Conservation (phyloP, 23 red algal species). For the Pyropia haitanensis region DNA sequence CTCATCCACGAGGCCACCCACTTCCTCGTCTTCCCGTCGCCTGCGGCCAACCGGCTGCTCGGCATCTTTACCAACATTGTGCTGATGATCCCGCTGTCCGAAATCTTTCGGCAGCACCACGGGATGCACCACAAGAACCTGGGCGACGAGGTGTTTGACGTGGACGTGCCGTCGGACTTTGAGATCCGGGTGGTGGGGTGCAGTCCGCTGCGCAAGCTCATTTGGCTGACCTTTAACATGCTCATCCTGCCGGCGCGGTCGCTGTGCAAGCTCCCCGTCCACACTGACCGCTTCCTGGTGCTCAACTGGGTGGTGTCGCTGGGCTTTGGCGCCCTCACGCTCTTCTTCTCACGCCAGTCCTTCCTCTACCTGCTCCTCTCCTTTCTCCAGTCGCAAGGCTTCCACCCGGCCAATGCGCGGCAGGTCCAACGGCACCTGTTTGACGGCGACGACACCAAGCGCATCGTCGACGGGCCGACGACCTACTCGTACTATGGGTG, state of each 20-base stretch:
- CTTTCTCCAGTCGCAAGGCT: constrained; percentile 18
- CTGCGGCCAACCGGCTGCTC: constrained; percentile 38
- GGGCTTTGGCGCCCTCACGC: neutral
- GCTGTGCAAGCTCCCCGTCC: constrained; percentile 14
- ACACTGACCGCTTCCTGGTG: constrained; percentile 10
- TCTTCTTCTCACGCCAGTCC: too few species aligned
- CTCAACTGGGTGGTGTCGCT: constrained; percentile 27
- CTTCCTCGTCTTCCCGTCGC: constrained; percentile 44
- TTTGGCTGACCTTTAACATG: constrained; percentile 59
- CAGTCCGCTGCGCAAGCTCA: constrained; percentile 20
- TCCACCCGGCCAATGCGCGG: constrained; percentile 30
- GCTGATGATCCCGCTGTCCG: constrained; percentile 42
- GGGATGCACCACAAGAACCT: constrained; percentile 49
- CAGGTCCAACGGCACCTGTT: constrained; percentile 27
- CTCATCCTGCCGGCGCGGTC: constrained; percentile 24
- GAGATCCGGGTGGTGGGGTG: constrained; percentile 51
- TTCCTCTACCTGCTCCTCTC: constrained; percentile 12
- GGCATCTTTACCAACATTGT: constrained; percentile 34
- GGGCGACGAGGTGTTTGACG: constrained; percentile 25
- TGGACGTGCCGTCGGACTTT: constrained; percentile 60
- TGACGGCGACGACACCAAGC: constrained; percentile 14
- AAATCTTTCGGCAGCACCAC: constrained; percentile 72
- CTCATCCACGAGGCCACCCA: constrained; percentile 78
- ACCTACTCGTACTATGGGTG: constrained; percentile 83
- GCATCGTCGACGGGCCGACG: neutral